These are phyloP conservation scores for Phytopythium oedochilum DNA, from an alignment of 352 stramenopile genomes.

Conservation along the genomic window DNA sequence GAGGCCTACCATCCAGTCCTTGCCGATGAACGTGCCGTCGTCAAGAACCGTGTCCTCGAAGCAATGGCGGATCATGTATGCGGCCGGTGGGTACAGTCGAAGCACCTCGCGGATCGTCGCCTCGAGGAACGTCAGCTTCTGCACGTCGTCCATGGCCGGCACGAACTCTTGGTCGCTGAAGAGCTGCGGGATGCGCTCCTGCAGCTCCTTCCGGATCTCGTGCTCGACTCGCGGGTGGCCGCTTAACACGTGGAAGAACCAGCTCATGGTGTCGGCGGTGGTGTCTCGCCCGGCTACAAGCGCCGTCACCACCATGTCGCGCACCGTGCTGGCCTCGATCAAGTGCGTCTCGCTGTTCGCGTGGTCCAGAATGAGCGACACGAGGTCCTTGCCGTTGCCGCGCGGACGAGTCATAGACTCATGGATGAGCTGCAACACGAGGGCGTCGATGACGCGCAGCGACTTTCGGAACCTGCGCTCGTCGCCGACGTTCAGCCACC, in stretches of 20 bases:
- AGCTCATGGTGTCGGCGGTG: slow-evolving; percentile 48
- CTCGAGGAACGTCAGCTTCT: slow-evolving; percentile 53
- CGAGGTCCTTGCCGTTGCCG: slow-evolving; percentile 21
- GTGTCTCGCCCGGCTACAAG: slow-evolving; percentile 47
- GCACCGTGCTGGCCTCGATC: slow-evolving; percentile 13
- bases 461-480: slow-evolving; percentile 9
- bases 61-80: slow-evolving; percentile 27
- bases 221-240: slow-evolving; percentile 34
- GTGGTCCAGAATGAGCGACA: slow-evolving; percentile 32
- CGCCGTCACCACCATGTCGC: slow-evolving; percentile 41
- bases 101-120: slow-evolving; percentile 59
- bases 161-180: slow-evolving; percentile 11
- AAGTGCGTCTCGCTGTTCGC: slow-evolving; percentile 3
- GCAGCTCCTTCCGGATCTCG: slow-evolving; percentile 31
- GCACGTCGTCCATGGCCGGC: slow-evolving; percentile 34
- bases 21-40: slow-evolving; percentile 64
- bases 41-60: slow-evolving; percentile 47
- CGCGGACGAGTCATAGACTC: slow-evolving; percentile 6
- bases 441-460: slow-evolving; percentile 6
- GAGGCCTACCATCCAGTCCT: slow-evolving; percentile 48
- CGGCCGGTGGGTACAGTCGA: slow-evolving; percentile 48
- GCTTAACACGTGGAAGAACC: slow-evolving; percentile 49
- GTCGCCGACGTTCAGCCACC: slow-evolving; percentile 14
- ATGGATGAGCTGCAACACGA: slow-evolving; percentile 14
- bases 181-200: slow-evolving; percentile 24